Conservation (phyloP, 139 green algal species). For the Zygnema cylindricum region DNA sequence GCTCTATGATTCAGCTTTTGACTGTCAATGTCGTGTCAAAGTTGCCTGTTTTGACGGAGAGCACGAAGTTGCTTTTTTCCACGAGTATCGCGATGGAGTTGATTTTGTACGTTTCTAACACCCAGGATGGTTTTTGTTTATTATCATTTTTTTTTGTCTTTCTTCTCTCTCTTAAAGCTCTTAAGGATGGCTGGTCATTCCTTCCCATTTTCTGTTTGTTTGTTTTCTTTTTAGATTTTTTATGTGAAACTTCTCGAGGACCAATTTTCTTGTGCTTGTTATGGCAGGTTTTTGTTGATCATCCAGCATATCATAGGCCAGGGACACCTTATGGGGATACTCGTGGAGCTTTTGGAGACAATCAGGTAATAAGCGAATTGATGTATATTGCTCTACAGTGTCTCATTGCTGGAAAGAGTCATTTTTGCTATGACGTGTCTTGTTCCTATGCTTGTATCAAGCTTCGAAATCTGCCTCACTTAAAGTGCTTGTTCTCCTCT, state of each 20-base stretch:
- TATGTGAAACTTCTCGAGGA: not conserved
- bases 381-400: too few relatives aligned
- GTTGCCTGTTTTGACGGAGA: not conserved
- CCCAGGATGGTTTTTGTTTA: not conserved
- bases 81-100: conserved; percentile 72
- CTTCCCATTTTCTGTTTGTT: conserved; percentile 3
- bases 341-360: conserved; percentile 81
- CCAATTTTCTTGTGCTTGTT: not conserved
- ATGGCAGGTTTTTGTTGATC: conserved; percentile 83
- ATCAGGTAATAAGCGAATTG: too few relatives aligned
- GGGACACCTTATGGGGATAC: conserved; percentile 77
- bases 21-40: conserved; percentile 41
- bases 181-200: too few relatives aligned
- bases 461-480: not conserved
- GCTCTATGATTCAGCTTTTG: conserved; percentile 51
- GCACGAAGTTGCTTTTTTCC: conserved; percentile 76
- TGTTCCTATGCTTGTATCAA: too few relatives aligned
- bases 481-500: too few relatives aligned
- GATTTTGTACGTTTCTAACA: conserved; percentile 75
- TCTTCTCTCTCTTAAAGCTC: too few relatives aligned
- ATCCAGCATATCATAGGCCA: conserved; percentile 74
- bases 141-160: conserved; percentile 9
- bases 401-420: too few relatives aligned
- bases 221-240: not conserved
- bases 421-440: too few relatives aligned